Percentiles rank a stretch among this genome's conserved stretches.
Evolutionary conservation across 192 early-diverging fungal species (phyloP).

Genomic region (Paraglomus brasilianum): DNA sequence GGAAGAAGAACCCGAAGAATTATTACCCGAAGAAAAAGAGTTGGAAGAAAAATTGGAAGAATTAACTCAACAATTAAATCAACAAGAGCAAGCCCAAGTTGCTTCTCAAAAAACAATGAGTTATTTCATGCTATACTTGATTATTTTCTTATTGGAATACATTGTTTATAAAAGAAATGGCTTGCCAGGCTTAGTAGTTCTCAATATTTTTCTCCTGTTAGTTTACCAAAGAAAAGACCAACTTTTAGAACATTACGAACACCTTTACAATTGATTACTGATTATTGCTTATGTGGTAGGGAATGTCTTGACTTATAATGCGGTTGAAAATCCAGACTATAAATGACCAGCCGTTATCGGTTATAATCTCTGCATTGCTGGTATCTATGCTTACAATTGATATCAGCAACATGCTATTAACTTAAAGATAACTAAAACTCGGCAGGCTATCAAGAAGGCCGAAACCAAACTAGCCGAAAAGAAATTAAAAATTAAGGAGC

Average conservation of each 20-base stretch:
- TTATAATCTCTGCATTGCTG: neutral
- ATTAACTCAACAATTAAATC: neutral
- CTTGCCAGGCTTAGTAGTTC: neutral
- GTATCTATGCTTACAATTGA: conserved; percentile 9
- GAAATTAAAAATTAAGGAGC: neutral
- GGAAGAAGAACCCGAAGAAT: too few species aligned
- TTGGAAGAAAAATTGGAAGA: conserved; percentile 21
- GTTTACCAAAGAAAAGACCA: neutral
- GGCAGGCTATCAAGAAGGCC: neutral
- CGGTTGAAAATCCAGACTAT: neutral
- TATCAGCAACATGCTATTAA: too few species aligned
- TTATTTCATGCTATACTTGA: neutral
- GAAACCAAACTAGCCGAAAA: neutral
- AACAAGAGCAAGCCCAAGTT: too few species aligned
- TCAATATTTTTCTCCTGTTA: neutral
- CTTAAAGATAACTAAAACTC: too few species aligned
- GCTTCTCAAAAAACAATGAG: too few species aligned
- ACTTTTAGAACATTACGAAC: neutral
- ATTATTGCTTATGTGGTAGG: conserved; percentile 10
- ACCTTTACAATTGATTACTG: neutral
- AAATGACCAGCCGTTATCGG: neutral
- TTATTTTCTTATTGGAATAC: conserved; percentile 25
- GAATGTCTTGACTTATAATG: neutral
- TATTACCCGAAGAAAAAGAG: neutral
- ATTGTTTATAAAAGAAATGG: conserved; percentile 22